Base-by-base conservation (phyloP, 2,329 filamentous ascomycete genomes). In the Xylaria sp. region DNA sequence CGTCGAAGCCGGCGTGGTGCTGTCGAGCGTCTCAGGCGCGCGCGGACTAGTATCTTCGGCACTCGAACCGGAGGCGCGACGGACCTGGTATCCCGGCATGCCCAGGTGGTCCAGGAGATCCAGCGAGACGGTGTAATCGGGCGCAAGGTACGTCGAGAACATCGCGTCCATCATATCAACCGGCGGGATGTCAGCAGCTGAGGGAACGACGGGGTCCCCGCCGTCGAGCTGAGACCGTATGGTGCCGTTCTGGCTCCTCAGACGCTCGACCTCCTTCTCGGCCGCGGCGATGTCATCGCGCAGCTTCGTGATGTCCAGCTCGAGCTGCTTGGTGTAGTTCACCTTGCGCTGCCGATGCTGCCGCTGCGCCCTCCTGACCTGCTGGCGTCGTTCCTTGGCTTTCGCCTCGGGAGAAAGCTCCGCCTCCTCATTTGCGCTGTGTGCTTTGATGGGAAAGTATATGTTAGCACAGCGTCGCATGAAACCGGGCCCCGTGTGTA, bases 331-430 rank as follows among this genome's bases (percentile, higher is more conserved):
- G 64, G 82, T 77, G 69, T 86, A 84, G 70, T 85, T 80, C 52
- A 80, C 82, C 68, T 85, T 85, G 68, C 83, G 81, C 70, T 83
- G 80, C 15, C 83, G 82, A 67, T 86, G 83, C 69, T 84, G 79
- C 37, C 81, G 79, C 75, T 86, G 83, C 1, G 83, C 83, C 21
- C 76, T 78, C 2, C 83, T 74, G 53, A 86, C 83, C 64, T 86
- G 83, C 3, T 79, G 79, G 0, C 83, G 79, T 4, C 83, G 80
- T 15, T 76, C 63, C 67, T 80, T 77, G 21, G 80, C 75, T 70
- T 82, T 83, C 54, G 79, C 75, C 67, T 72, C 67, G 7, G 70
- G 19, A 0, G 60, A 47, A 11, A 47, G 40, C 23, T 40, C 60
- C n/a, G 47, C 11, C 44, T 55, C 46, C 4, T 51, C 60, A 58